Percentiles rank a stretch among this genome's conserved stretches.
Evolutionary conservation across 805 yeast species (phyloP).

Genomic region (Candida adriatica): DNA sequence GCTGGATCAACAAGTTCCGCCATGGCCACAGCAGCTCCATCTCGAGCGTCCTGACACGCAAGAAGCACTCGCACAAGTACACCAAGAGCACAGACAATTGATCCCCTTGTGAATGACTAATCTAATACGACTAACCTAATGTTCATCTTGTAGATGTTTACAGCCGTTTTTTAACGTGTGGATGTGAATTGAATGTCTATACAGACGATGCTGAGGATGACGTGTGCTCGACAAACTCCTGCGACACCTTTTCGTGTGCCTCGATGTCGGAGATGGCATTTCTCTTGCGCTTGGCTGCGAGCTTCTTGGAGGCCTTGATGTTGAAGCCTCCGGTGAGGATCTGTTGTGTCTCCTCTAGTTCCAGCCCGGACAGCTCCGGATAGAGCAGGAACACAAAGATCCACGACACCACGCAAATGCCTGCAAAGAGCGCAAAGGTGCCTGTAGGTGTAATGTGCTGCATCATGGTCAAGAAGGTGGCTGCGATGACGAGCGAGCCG

Average conservation of each 20-base stretch:
- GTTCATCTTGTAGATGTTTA: no score
- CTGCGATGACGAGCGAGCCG: slow-evolving; percentile 84
- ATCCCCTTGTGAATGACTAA: no score
- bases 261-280: slow-evolving; percentile 21
- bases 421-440: slow-evolving; percentile 88
- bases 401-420: slow-evolving; percentile 63
- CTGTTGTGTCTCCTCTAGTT: slow-evolving; percentile 84
- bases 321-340: slow-evolving; percentile 81
- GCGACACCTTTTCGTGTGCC: slow-evolving; percentile 19
- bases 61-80: background rate
- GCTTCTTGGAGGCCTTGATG: slow-evolving; percentile 53
- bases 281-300: slow-evolving; percentile 40
- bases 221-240: slow-evolving; percentile 24
- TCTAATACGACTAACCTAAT: no score
- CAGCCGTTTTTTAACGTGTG: no score
- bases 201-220: no score
- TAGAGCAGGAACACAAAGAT: slow-evolving; percentile 75
- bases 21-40: slow-evolving; percentile 4
- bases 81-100: no score
- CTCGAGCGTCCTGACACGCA: background rate
- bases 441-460: slow-evolving; percentile 92
- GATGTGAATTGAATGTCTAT: no score
- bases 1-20: slow-evolving; percentile 8
- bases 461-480: slow-evolving; percentile 92
- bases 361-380: slow-evolving; percentile 88